A percentile compares a stretch with the other conserved stretches of the same genome.
These are phyloP conservation scores for Paspalum vaginatum DNA, from an alignment of 176 grass and related monocot species.

Conservation along the genomic window DNA sequence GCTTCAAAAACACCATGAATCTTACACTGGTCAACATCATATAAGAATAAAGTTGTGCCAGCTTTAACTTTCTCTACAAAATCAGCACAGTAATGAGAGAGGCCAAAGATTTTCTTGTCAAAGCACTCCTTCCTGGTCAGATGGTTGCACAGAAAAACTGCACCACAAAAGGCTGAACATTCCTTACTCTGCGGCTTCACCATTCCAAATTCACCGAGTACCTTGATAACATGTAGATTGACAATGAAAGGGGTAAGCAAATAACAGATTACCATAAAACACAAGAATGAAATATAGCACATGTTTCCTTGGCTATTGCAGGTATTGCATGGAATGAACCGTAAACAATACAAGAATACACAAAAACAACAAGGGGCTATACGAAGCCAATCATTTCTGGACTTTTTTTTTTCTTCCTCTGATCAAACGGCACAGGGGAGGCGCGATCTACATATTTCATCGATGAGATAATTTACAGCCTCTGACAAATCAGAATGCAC, in stretches of 20 bases:
- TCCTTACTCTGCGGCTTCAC: slow-evolving; percentile 38
- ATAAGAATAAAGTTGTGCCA: slow-evolving; percentile 61
- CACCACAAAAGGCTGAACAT: slow-evolving; percentile 37
- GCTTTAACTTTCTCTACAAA: slow-evolving; percentile 57
- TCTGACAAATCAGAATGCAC: not conserved
- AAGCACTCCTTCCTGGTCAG: slow-evolving; percentile 55
- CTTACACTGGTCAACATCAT: slow-evolving; percentile 51
- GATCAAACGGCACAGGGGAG: not conserved
- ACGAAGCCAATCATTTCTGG: not conserved
- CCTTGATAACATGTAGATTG: slow-evolving; percentile 42
- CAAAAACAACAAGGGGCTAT: slow-evolving; percentile 6
- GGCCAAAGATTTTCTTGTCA: slow-evolving; percentile 59
- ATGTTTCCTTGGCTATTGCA: slow-evolving; percentile 26
- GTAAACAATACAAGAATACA: slow-evolving; percentile 15
- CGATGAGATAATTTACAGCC: not conserved
- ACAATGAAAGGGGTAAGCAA: slow-evolving; percentile 20
- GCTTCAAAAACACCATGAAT: slow-evolving; percentile 71
- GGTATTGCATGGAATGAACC: slow-evolving; percentile 6
- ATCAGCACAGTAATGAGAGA: slow-evolving; percentile 33
- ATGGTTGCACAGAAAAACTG: slow-evolving; percentile 54
- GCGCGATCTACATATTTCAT: not conserved
- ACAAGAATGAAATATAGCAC: not conserved
- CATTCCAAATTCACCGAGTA: slow-evolving; percentile 37
- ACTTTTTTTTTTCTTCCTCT: not conserved
- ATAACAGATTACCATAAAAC: not conserved